A percentile compares a stretch with the other conserved stretches of the same genome.
These are phyloP conservation scores for Euphorbia tirucalli DNA, from an alignment of 345 rosid genomes.

Conservation along the genomic window DNA sequence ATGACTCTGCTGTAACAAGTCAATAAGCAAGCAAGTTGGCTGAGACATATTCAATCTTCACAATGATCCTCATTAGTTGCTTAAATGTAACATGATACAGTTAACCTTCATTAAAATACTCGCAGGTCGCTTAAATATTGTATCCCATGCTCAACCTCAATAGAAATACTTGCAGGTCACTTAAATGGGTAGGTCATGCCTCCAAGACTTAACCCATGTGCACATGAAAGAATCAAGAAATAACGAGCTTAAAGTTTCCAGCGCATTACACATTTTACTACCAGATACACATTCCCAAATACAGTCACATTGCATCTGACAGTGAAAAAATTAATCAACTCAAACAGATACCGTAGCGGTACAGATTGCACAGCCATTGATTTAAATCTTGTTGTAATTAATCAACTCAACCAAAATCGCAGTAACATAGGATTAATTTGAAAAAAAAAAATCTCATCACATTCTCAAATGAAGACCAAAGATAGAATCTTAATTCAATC, in stretches of 20 bases:
- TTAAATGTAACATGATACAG: neutral
- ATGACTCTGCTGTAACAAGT: neutral
- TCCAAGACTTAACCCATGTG: neutral
- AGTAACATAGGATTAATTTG: neutral
- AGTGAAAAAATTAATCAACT: neutral
- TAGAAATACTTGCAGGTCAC: neutral
- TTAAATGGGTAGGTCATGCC: neutral
- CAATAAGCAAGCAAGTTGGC: neutral
- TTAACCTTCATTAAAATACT: neutral
- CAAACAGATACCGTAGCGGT: neutral
- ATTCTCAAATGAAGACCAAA: neutral
- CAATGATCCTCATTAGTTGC: neutral
- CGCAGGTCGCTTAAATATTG: neutral
- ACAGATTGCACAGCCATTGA: neutral
- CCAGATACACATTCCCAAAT: neutral
- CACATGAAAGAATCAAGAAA: neutral
- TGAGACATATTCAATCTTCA: neutral
- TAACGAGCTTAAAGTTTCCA: slow-evolving; percentile 1
- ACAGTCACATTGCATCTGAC: neutral
- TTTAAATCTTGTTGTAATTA: neutral
- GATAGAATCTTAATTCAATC: neutral
- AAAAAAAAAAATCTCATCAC: neutral
- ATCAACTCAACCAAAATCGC: neutral
- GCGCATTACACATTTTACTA: neutral
- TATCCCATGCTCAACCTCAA: neutral